A percentile compares a stretch with the other conserved stretches of the same genome.
Conservation (phyloP, 768 basidiomycete species). For the Lepiota brunneoincarnata region DNA sequence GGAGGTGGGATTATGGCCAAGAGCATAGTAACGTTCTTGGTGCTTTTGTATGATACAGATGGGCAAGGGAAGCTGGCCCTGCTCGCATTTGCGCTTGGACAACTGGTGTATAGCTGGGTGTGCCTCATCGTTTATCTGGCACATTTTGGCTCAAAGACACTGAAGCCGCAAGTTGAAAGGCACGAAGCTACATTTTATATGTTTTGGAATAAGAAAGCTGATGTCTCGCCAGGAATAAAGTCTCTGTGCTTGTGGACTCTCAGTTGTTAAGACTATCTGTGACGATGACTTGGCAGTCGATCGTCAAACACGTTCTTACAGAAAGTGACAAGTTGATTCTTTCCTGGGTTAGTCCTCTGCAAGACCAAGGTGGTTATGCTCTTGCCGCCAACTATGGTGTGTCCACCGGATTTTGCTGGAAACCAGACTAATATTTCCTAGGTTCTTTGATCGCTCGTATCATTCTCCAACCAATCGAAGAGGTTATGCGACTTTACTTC, state of each 20-base stretch:
- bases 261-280: constrained; percentile 59
- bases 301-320: constrained; percentile 93
- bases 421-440: constrained; percentile 24
- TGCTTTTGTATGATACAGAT: constrained; percentile 52
- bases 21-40: constrained; percentile 66
- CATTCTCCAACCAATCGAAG: constrained; percentile 94
- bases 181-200: background rate
- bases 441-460: constrained; percentile 92
- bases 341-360: constrained; percentile 76
- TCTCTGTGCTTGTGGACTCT: constrained; percentile 26
- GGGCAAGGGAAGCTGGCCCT: constrained; percentile 52
- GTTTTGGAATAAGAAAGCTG: background rate
- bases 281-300: constrained; percentile 84
- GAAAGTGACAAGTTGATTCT: constrained; percentile 94
- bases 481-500: constrained; percentile 87
- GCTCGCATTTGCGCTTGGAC: constrained; percentile 84
- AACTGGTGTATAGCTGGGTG: constrained; percentile 65
- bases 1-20: constrained; percentile 77
- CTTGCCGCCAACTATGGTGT: constrained; percentile 95
- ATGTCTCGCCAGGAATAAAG: constrained; percentile 12
- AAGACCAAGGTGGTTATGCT: constrained; percentile 93
- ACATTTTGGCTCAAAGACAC: constrained; percentile 29
- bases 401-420: background rate
- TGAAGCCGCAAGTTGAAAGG: constrained; percentile 6
- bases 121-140: constrained; percentile 56